These are phyloP conservation scores for Silene vulgaris DNA, from an alignment of 179 eudicot genomes.

Conservation along the genomic window DNA sequence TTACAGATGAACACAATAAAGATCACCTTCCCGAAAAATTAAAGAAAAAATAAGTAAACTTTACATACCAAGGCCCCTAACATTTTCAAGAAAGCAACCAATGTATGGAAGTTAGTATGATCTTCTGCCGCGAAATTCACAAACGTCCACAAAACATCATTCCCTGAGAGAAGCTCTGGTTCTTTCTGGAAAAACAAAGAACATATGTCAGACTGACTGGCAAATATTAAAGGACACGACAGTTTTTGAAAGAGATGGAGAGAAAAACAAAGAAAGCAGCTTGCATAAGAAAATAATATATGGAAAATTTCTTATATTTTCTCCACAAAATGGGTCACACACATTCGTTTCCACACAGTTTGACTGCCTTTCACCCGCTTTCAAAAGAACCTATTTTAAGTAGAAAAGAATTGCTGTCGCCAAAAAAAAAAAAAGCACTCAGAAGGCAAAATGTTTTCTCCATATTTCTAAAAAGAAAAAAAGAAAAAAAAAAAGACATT, in stretches of 20 bases:
- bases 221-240: conserved; percentile 4
- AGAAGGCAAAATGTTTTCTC: neutral
- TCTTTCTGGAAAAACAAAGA: conserved; percentile 53
- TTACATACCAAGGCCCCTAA: conserved; percentile 76
- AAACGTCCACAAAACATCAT: conserved; percentile 94
- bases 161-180: conserved; percentile 88
- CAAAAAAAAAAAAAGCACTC: neutral
- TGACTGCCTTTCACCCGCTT: neutral
- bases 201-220: conserved; percentile 7
- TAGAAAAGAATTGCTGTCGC: neutral
- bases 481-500: neutral
- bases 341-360: conserved; percentile 6
- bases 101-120: conserved; percentile 81
- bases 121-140: conserved; percentile 96
- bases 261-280: conserved; percentile 4
- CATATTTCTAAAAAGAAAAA: neutral
- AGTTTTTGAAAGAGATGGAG: neutral
- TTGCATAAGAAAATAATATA: neutral
- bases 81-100: conserved; percentile 90
- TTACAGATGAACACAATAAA: conserved; percentile 12
- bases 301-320: neutral
- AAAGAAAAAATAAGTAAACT: neutral
- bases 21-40: neutral
- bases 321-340: neutral
- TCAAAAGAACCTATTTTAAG: neutral